Percentiles rank a stretch among this genome's conserved stretches.
phyloP scores from a whole-genome alignment of 805 yeast genomes.

The Saccharomycopsis malanga region DNA sequence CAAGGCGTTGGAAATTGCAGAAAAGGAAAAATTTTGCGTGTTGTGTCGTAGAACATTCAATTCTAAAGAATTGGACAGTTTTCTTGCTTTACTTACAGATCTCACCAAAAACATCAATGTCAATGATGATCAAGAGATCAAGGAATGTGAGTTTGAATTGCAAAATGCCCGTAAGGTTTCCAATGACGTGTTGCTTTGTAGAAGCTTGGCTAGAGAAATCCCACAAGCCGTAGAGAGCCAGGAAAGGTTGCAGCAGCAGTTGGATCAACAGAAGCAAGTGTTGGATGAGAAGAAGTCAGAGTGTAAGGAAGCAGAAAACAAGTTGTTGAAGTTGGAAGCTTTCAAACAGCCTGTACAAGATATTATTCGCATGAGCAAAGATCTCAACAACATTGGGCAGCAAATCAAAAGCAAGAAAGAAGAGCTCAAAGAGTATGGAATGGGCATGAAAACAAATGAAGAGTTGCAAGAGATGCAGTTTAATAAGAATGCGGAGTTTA shows the following conservation, averaged over 20 bases:
- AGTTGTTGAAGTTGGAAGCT: slow-evolving; percentile 5
- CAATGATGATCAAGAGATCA: slow-evolving; percentile 24
- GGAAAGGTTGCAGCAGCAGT: slow-evolving; percentile 20
- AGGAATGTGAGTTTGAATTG: slow-evolving; percentile 27
- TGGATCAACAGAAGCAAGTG: slow-evolving; percentile 6
- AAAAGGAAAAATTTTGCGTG: slow-evolving; percentile 51
- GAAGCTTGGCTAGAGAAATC: slow-evolving; percentile 14
- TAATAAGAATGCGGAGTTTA: slow-evolving; percentile 34
- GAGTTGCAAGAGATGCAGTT: slow-evolving; percentile 42
- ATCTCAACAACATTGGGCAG: slow-evolving; percentile 26
- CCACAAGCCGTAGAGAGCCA: slow-evolving; percentile 19
- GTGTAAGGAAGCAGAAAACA: slow-evolving; percentile 1
- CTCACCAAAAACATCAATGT: slow-evolving; percentile 14
- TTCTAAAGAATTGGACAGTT: slow-evolving; percentile 22
- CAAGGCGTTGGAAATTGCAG: slow-evolving; percentile 61
- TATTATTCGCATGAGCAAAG: slow-evolving; percentile 30
- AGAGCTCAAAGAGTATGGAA: slow-evolving; percentile 30
- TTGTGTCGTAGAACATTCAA: slow-evolving; percentile 67
- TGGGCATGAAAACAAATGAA: slow-evolving; percentile 29
- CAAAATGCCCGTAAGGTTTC: slow-evolving; percentile 15
- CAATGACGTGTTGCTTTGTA: slow-evolving; percentile 7
- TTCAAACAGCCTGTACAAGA: slow-evolving; percentile 31
- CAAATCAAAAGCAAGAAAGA: slow-evolving; percentile 29
- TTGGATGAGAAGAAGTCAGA: slow-evolving; percentile 14
- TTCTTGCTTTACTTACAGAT: slow-evolving; percentile 19